Base-by-base conservation (phyloP, 352 stramenopile species). In the Globisporangium spinosum region DNA sequence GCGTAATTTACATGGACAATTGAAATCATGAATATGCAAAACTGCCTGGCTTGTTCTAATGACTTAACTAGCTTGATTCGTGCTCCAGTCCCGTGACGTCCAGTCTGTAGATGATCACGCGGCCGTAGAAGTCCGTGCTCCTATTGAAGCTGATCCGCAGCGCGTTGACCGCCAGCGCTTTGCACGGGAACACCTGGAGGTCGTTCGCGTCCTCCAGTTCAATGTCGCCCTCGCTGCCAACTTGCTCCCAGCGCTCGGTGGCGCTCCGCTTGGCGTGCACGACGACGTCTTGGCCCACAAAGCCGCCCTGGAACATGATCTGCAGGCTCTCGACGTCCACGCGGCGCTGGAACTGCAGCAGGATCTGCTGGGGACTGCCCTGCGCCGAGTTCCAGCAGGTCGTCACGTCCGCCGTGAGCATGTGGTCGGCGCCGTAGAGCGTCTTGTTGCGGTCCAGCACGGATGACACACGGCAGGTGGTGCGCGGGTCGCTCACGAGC, bases 281-380 rank as follows among this genome's bases (percentile, higher is more conserved):
- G 23, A 78, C 54, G 17, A 90, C 70, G 57, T 90, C 80, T 38
- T 91, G 81, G 8, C 82, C 85, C 53, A 87, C 82, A 62, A 93
- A 93, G 0, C 83, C 83, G 40, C 83, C 85, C 67, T 93, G 85
- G 70, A 93, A 91, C 83, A 93, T 91, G 62, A 93, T 55, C 29
- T 64, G 59, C 20, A 93, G 60, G 3, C 51, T 65, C 8, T 56
- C 43, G n/a, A 85, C 25, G 62, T 71, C 20, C 22, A 93, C 85
- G 1, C 29, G 8, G 35, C 85, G 83, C 59, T 87, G 71, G 72
- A 93, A 90, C 60, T 80, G 65, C 53, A 93, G 72, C 57, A 84
- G 71, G 32, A 91, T 70, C 32, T 86, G 74, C 73, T 93, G 85
- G 47, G 79, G 80, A 75, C 57, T 79, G 29, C 85, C 82, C 65